Percentiles rank a stretch among this genome's conserved stretches.
phyloP scores from a whole-genome alignment of 768 basidiomycete genomes.

The Suillus bovinus region DNA sequence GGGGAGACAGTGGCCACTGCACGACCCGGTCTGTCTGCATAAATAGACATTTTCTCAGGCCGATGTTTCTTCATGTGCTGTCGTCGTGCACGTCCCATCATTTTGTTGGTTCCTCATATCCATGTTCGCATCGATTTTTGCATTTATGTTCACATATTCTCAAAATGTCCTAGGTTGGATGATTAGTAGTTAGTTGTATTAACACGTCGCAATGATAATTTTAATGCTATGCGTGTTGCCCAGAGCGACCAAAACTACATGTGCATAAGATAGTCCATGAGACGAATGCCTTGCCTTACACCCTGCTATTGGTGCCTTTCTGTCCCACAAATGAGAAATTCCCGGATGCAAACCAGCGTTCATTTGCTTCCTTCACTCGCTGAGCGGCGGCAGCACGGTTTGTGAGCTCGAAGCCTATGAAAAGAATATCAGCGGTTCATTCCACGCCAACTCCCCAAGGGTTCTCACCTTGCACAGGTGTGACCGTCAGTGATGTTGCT shows the following conservation, averaged over 20 bases:
- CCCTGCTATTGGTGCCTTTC: conserved; percentile 37
- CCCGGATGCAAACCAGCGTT: conserved; percentile 91
- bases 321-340: conserved; percentile 78
- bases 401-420: conserved; percentile 86
- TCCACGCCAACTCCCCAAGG: conserved; percentile 1
- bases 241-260: not conserved
- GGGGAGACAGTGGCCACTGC: conserved; percentile 56
- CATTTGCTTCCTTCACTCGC: conserved; percentile 93
- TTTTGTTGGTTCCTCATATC: conserved; percentile 2
- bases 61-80: conserved; percentile 1
- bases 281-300: conserved; percentile 18
- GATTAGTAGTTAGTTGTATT: conserved; percentile 8
- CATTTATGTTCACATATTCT: conserved; percentile 24
- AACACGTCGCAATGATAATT: conserved; percentile 9
- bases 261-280: not conserved
- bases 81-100: conserved; percentile 3
- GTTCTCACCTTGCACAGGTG: conserved; percentile 85
- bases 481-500: conserved; percentile 90
- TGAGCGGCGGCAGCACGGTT: conserved; percentile 87
- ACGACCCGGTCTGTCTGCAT: conserved; percentile 42
- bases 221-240: conserved; percentile 1
- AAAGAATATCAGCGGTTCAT: conserved; percentile 17
- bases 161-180: conserved; percentile 11
- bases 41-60: conserved; percentile 9
- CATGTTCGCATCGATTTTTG: conserved; percentile 6